Evolutionary conservation across 179 eudicot species (phyloP), one percentile per base, ranked within the genome.

Genomic region (Carnegiea gigantea): DNA sequence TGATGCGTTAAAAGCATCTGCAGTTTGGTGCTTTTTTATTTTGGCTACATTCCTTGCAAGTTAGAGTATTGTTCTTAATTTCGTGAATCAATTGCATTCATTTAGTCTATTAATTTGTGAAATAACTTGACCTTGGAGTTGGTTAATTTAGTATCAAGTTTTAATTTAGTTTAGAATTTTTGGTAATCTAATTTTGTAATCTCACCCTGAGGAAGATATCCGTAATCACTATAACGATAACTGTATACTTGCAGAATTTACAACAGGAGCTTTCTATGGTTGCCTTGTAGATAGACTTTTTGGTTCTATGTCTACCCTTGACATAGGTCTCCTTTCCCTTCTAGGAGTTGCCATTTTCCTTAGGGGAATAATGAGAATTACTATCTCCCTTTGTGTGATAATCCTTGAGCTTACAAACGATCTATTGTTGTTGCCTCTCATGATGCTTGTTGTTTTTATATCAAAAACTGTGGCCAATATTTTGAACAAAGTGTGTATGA

Each of bases 401-500:
- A 44, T 86, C 11, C 88, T 86, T 17, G 88, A 83, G 70, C 77
- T 86, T n/a, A 86, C 86, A 7, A 86, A 83, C 15, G 84, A 86
- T 75, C 84, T 86, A 10, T 40, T 81, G 26, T 78, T 86, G 84
- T 84, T 86, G 23, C 88, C 88, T 12, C 48, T 81, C 13, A 80
- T 86, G 10, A 86, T 86, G 88, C 20, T 86, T 23, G 86, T 78
- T 10, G 84, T 86, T 48, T 80, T 86, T 1, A 81, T 86, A 0
- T 86, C 88, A 9, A 86, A 86, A 81, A 64, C 88, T 21, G 88
- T 86, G 38, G 88, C 88, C 21, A 86, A 86, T 81, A 54, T 15
- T 33, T 86, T 86, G 78, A 86, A 86, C 80, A 75, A 77, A 78
- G 88, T 4, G 88, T 86, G 7, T 86, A 86, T n/a, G 88, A 86